Conservation (phyloP, 1,139 yeast species). For the Chernovozyma sophiae-reginae region DNA sequence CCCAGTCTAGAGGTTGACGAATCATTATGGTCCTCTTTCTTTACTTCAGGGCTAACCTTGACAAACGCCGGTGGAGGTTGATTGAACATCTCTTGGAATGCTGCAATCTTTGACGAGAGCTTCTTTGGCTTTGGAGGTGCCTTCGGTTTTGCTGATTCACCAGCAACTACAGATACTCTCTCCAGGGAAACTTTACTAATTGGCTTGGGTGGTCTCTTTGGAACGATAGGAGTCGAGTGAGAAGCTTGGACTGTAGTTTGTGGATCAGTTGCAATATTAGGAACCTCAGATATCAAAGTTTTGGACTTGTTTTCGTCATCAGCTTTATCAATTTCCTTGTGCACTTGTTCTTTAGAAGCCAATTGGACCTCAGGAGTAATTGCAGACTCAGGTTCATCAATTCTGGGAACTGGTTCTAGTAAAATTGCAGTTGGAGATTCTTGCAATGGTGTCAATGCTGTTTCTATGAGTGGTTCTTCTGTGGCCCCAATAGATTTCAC, state of each 20-base stretch:
- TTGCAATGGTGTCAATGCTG: background rate
- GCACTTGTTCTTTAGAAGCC: background rate
- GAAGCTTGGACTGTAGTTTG: background rate
- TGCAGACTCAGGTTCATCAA: too few relatives aligned
- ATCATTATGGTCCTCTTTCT: background rate
- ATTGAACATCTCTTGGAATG: conserved; percentile 69
- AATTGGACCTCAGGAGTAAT: background rate
- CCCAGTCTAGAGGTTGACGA: conserved; percentile 5
- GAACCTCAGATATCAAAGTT: background rate
- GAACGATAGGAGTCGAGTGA: conserved; percentile 8
- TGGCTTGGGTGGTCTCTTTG: conserved; percentile 11
- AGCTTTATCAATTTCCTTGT: background rate
- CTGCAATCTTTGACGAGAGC: conserved; percentile 72
- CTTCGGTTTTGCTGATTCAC: conserved; percentile 15
- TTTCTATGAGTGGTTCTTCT: too few relatives aligned
- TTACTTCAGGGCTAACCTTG: background rate
- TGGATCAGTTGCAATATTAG: background rate
- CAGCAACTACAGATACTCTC: background rate
- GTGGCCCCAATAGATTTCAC: too few relatives aligned
- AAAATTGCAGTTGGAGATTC: background rate
- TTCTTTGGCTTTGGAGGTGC: conserved; percentile 69
- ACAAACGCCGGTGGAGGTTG: conserved; percentile 12
- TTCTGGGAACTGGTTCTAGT: too few relatives aligned
- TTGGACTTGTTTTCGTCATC: background rate
- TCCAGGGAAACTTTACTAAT: background rate